Conservation (phyloP, 2,329 filamentous ascomycete species). For the Curvularia lunata region DNA sequence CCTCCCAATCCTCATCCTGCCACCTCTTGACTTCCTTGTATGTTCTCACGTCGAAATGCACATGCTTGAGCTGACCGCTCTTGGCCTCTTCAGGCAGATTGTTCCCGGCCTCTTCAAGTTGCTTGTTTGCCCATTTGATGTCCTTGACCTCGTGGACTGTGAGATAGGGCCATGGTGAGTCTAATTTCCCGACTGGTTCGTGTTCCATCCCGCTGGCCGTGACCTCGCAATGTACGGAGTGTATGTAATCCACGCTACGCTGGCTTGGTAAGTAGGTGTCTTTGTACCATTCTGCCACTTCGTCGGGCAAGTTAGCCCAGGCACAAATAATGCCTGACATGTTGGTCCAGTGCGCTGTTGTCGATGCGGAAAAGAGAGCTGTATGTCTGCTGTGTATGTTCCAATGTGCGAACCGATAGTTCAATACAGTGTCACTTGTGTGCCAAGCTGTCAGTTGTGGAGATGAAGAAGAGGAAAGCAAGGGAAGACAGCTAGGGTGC, state of each 20-base stretch:
- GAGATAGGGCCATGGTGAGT: constrained; percentile 23
- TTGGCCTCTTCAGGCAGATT: constrained; percentile 12
- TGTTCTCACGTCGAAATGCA: constrained; percentile 21
- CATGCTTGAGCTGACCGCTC: constrained; percentile 7
- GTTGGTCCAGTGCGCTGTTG: constrained; percentile 2
- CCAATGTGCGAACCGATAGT: neutral
- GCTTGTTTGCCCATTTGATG: constrained; percentile 7
- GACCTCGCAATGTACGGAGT: constrained; percentile 23
- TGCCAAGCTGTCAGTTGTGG: constrained; percentile 5
- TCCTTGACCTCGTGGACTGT: constrained; percentile 18
- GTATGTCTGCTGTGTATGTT: neutral
- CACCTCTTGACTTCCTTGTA: constrained; percentile 23
- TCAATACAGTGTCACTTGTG: neutral
- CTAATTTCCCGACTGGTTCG: constrained; percentile 23
- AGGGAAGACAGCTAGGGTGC: constrained; percentile 6
- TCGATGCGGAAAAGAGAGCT: neutral
- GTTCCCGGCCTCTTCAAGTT: constrained; percentile 2
- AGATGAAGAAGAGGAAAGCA: neutral
- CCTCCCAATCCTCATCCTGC: constrained; percentile 22
- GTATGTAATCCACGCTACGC: constrained; percentile 8
- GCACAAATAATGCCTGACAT: constrained; percentile 29
- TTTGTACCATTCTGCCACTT: constrained; percentile 24
- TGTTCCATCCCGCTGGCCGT: constrained; percentile 24
- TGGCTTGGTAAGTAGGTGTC: constrained; percentile 20
- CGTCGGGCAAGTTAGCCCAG: constrained; percentile 27